These are phyloP conservation scores for Cladophialophora psammophila DNA, from an alignment of 2,329 filamentous ascomycete species.

Conservation along the genomic window DNA sequence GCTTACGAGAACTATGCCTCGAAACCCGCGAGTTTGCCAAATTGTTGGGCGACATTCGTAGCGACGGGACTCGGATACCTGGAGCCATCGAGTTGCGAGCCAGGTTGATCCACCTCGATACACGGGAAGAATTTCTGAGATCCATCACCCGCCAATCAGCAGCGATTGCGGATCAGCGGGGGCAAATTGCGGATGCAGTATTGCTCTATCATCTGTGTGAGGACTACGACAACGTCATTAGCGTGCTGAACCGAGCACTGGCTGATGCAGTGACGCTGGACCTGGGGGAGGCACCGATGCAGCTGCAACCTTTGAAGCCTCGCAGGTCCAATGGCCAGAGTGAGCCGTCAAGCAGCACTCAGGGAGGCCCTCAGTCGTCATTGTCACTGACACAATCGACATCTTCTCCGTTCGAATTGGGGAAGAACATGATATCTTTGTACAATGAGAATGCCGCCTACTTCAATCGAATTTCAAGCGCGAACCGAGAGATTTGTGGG, in stretches of 20 bases:
- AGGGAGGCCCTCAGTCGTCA: slow-evolving; percentile 52
- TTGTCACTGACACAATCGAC: slow-evolving; percentile 68
- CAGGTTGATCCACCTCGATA: slow-evolving; percentile 77
- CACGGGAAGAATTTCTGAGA: slow-evolving; percentile 83
- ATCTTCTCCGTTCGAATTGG: slow-evolving; percentile 70
- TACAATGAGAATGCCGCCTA: slow-evolving; percentile 69
- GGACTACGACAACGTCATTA: slow-evolving; percentile 93
- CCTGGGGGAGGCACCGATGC: slow-evolving; percentile 79
- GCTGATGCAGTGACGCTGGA: slow-evolving; percentile 89
- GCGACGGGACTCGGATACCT: slow-evolving; percentile 82
- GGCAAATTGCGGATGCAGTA: slow-evolving; percentile 85
- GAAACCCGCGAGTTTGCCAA: slow-evolving; percentile 96
- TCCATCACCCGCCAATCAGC: slow-evolving; percentile 94
- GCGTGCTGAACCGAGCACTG: slow-evolving; percentile 86
- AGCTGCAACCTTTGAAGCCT: slow-evolving; percentile 80
- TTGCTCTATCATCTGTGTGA: slow-evolving; percentile 92
- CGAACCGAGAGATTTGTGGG: slow-evolving; percentile 65
- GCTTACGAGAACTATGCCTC: slow-evolving; percentile 90
- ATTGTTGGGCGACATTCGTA: slow-evolving; percentile 87
- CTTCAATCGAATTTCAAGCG: slow-evolving; percentile 64
- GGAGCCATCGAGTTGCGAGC: slow-evolving; percentile 89
- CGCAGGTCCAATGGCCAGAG: slow-evolving; percentile 53
- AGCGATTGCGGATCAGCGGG: slow-evolving; percentile 90
- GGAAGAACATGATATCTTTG: slow-evolving; percentile 67
- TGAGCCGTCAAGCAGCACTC: slow-evolving; percentile 44